Conservation (phyloP, 2,329 filamentous ascomycete genomes). For the Ophiostoma piceae region DNA sequence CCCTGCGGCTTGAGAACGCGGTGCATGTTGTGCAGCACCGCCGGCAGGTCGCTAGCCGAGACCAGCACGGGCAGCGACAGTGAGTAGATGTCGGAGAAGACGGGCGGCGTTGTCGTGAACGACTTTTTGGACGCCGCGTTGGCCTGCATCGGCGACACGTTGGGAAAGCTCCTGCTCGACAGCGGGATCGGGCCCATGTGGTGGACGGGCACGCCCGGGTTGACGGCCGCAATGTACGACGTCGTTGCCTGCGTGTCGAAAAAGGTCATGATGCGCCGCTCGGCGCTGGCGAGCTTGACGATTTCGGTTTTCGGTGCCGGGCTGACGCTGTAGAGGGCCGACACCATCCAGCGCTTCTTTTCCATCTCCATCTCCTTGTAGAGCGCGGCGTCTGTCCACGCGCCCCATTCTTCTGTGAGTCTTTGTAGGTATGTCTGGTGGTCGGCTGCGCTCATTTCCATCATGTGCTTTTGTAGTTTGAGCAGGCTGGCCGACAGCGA, state of each 20-base stretch:
- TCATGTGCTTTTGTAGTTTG: slow-evolving; percentile 48
- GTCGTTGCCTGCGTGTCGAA: slow-evolving; percentile 48
- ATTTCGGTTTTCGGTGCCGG: slow-evolving; percentile 31
- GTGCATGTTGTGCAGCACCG: slow-evolving; percentile 52
- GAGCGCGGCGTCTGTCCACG: slow-evolving; percentile 45
- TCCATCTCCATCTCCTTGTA: slow-evolving; percentile 46
- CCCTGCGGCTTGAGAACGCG: slow-evolving; percentile 52
- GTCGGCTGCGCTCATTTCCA: slow-evolving; percentile 50
- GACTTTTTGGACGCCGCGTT: slow-evolving; percentile 33
- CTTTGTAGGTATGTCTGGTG: slow-evolving; percentile 49
- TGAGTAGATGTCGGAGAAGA: slow-evolving; percentile 48
- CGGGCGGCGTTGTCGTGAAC: slow-evolving; percentile 38
- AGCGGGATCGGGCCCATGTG: slow-evolving; percentile 45
- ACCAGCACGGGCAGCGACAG: slow-evolving; percentile 54
- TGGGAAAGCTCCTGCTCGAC: slow-evolving; percentile 36
- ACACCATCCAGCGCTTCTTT: slow-evolving; percentile 37
- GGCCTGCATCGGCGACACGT: slow-evolving; percentile 39
- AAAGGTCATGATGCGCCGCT: slow-evolving; percentile 42
- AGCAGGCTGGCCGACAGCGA: slow-evolving; percentile 34
- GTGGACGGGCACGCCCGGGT: slow-evolving; percentile 40
- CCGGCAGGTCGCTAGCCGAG: slow-evolving; percentile 51
- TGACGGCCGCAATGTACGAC: slow-evolving; percentile 45
- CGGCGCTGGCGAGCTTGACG: slow-evolving; percentile 20
- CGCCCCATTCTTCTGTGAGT: slow-evolving; percentile 50
- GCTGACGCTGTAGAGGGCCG: slow-evolving; percentile 45